A percentile compares a stretch with the other conserved stretches of the same genome.
Evolutionary conservation across 176 grass and related monocot genomes (phyloP).

Genomic region (Leersia perrieri): DNA sequence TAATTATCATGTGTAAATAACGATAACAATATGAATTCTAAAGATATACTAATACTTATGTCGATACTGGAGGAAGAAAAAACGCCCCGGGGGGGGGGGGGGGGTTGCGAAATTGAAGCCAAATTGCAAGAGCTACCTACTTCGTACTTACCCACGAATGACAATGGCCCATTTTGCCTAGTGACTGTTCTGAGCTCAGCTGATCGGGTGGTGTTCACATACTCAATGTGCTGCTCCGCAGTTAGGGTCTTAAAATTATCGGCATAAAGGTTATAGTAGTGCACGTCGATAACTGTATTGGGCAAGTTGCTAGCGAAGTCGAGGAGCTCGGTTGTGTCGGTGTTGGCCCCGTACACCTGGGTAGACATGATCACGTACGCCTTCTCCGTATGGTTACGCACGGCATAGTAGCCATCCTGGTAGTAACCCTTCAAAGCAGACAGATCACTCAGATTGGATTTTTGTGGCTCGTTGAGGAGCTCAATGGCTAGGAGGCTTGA

Average conservation of each 20-base stretch:
- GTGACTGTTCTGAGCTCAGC: slow-evolving; percentile 25
- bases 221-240: slow-evolving; percentile 62
- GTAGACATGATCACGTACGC: slow-evolving; percentile 80
- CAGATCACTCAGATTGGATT: slow-evolving; percentile 33
- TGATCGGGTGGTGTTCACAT: slow-evolving; percentile 27
- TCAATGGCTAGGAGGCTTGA: slow-evolving; percentile 58
- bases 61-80: too few species aligned
- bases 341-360: neutral
- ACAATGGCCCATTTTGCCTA: slow-evolving; percentile 39
- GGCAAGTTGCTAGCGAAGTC: slow-evolving; percentile 25
- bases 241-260: slow-evolving; percentile 30
- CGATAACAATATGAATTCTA: too few species aligned
- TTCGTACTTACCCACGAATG: slow-evolving; percentile 56
- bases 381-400: slow-evolving; percentile 43
- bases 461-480: slow-evolving; percentile 70
- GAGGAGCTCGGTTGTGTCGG: slow-evolving; percentile 50
- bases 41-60: too few species aligned
- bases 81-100: too few species aligned
- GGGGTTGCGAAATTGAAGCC: too few species aligned
- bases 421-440: slow-evolving; percentile 63
- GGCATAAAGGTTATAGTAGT: slow-evolving; percentile 55
- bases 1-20: too few species aligned
- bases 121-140: too few species aligned
- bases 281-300: slow-evolving; percentile 46
- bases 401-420: slow-evolving; percentile 49